Conservation (phyloP, 345 rosid species). For the Eucalyptus regnans region DNA sequence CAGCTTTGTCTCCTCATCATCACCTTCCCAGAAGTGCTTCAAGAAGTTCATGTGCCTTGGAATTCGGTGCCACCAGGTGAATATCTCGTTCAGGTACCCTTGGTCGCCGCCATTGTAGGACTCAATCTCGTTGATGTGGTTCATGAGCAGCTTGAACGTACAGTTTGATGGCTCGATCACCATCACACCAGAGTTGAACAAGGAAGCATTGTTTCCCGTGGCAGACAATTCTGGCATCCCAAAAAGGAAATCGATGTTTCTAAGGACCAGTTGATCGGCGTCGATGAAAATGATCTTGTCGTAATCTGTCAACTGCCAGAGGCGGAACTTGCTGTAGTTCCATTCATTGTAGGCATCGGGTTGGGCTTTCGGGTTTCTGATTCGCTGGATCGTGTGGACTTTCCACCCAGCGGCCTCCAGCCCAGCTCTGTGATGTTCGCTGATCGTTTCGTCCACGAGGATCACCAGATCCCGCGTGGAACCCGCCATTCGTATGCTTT, state of each 20-base stretch:
- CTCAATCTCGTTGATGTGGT: constrained; percentile 25
- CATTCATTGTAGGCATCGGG: constrained; percentile 32
- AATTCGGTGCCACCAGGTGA: constrained; percentile 41
- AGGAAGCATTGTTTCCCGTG: constrained; percentile 21
- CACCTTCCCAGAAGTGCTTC: constrained; percentile 41
- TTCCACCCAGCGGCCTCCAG: constrained; percentile 35
- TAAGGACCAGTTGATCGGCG: constrained; percentile 27
- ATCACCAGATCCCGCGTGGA: constrained; percentile 32
- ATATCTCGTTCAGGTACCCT: constrained; percentile 32
- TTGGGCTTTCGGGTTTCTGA: constrained; percentile 32
- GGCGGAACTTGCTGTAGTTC: constrained; percentile 43
- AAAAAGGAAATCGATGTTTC: constrained; percentile 33
- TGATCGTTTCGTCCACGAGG: constrained; percentile 32
- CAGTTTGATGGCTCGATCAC: constrained; percentile 35
- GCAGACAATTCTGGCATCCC: constrained; percentile 34
- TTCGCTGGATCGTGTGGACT: constrained; percentile 21
- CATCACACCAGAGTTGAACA: constrained; percentile 41
- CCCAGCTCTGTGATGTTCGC: constrained; percentile 18
- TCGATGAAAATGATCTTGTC: constrained; percentile 40
- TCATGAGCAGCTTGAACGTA: constrained; percentile 30
- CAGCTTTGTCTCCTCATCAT: constrained; percentile 14
- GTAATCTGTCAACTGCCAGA: constrained; percentile 42
- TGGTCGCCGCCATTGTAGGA: constrained; percentile 44
- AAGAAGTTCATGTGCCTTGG: constrained; percentile 32
- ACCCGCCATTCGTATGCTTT: constrained; percentile 28